Conservation (phyloP, 2,329 filamentous ascomycete species). For the Graphilbum fragrans region DNA sequence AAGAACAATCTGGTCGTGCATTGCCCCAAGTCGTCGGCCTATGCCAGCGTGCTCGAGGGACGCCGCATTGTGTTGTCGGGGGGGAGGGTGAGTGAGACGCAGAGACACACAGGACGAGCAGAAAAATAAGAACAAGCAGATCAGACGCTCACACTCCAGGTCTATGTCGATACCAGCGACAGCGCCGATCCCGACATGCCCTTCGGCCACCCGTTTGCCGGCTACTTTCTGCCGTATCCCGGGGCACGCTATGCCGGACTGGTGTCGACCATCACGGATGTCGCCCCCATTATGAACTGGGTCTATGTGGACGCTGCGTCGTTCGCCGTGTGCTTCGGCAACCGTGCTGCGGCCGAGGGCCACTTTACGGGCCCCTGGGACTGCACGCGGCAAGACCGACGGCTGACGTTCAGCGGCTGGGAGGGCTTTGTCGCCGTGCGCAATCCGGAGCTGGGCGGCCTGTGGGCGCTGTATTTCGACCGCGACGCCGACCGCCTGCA, state of each 20-base stretch:
- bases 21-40: slow-evolving; percentile 32
- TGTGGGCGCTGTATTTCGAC: slow-evolving; percentile 37
- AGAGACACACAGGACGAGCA: slow-evolving; percentile 17
- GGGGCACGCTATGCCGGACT: slow-evolving; percentile 33
- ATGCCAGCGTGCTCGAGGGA: slow-evolving; percentile 28
- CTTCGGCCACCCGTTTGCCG: slow-evolving; percentile 38
- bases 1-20: slow-evolving; percentile 35
- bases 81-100: slow-evolving; percentile 13
- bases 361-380: slow-evolving; percentile 36
- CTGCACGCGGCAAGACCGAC: slow-evolving; percentile 37
- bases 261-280: slow-evolving; percentile 34
- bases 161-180: slow-evolving; percentile 35
- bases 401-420: slow-evolving; percentile 35
- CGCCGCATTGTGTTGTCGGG: slow-evolving; percentile 31
- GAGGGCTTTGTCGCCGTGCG: slow-evolving; percentile 35
- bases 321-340: slow-evolving; percentile 32
- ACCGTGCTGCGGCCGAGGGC: slow-evolving; percentile 26
- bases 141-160: slow-evolving; percentile 15
- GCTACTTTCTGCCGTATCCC: slow-evolving; percentile 46
- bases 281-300: slow-evolving; percentile 38
- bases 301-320: slow-evolving; percentile 33
- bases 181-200: slow-evolving; percentile 15
- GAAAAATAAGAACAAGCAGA: slow-evolving; percentile 8
- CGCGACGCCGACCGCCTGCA: slow-evolving; percentile 30
- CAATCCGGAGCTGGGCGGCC: slow-evolving; percentile 22